Evolutionary conservation across 306 rosid species (phyloP).

Genomic region (Gastrolobium villosum): DNA sequence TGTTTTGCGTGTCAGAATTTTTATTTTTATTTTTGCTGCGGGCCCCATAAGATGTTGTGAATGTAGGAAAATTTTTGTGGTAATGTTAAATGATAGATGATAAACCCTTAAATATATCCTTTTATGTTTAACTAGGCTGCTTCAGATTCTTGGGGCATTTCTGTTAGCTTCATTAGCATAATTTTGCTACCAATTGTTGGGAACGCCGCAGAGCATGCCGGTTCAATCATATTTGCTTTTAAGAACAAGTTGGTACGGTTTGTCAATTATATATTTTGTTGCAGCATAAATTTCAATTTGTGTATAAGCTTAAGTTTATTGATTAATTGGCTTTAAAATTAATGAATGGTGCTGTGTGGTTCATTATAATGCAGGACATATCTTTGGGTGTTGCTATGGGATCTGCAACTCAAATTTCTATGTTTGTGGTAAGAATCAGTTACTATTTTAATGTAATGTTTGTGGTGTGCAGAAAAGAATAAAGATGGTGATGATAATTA

Average conservation of each 20-base stretch:
- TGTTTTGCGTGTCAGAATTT: no score
- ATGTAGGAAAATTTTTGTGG: no score
- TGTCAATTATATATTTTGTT: background rate
- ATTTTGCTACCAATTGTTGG: conserved; percentile 98
- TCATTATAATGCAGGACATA: conserved; percentile 70
- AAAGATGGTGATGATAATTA: background rate
- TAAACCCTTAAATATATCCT: background rate
- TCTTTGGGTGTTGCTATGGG: conserved; percentile 94
- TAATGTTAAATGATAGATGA: no score
- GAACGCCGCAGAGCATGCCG: conserved; percentile 98
- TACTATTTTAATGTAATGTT: background rate
- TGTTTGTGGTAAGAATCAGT: conserved; percentile 79
- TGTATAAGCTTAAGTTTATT: background rate
- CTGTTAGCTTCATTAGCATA: conserved; percentile 90
- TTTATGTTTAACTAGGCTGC: conserved; percentile 68
- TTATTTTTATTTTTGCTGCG: no score
- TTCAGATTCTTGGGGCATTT: conserved; percentile 93
- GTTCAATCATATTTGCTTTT: conserved; percentile 91
- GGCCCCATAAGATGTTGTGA: no score
- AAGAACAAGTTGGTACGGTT: conserved; percentile 89
- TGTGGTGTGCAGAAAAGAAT: background rate
- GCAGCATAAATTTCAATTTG: background rate
- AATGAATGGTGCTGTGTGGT: background rate
- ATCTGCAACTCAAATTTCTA: conserved; percentile 91
- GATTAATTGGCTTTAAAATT: background rate